Percentiles rank a stretch among this genome's conserved stretches.
Conservation (phyloP, 148 eudicot genomes). For the Agrostemma githago region DNA sequence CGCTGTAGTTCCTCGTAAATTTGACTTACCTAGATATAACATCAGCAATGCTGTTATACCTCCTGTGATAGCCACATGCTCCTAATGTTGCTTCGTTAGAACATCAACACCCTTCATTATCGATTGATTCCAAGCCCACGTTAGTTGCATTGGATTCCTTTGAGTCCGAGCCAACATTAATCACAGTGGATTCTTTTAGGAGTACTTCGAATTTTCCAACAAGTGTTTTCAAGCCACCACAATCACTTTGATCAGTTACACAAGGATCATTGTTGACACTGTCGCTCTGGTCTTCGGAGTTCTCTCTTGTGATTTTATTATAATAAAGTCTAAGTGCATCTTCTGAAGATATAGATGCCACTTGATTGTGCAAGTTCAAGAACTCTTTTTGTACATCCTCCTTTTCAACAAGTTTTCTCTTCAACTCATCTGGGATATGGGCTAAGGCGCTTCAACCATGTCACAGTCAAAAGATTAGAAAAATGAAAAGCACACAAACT, state of each 20-base stretch:
- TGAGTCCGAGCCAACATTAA: constrained; percentile 31
- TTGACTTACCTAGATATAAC: not conserved
- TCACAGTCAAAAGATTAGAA: constrained; percentile 3
- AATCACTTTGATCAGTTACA: constrained; percentile 12
- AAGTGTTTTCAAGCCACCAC: constrained; percentile 37
- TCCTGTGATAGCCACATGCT: not conserved
- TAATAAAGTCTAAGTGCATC: constrained; percentile 62
- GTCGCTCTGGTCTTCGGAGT: constrained; percentile 16
- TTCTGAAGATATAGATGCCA: constrained; percentile 43
- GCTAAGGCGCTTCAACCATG: constrained; percentile 48
- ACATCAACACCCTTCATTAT: constrained; percentile 1
- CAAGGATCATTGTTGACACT: constrained; percentile 17
- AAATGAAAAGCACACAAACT: not conserved
- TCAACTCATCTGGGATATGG: constrained; percentile 52
- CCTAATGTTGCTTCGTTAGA: not conserved
- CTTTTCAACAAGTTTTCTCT: constrained; percentile 44
- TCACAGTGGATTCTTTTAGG: constrained; percentile 30
- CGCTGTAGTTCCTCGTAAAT: not conserved
- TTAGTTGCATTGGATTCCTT: not conserved
- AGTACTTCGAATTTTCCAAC: constrained; percentile 44
- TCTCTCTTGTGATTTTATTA: constrained; percentile 34
- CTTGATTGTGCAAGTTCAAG: constrained; percentile 46
- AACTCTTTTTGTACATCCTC: constrained; percentile 47
- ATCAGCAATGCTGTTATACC: not conserved
- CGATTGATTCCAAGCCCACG: not conserved